Evolutionary conservation across 2,329 filamentous ascomycete genomes (phyloP).

Genomic region (Trichoderma simmonsii): DNA sequence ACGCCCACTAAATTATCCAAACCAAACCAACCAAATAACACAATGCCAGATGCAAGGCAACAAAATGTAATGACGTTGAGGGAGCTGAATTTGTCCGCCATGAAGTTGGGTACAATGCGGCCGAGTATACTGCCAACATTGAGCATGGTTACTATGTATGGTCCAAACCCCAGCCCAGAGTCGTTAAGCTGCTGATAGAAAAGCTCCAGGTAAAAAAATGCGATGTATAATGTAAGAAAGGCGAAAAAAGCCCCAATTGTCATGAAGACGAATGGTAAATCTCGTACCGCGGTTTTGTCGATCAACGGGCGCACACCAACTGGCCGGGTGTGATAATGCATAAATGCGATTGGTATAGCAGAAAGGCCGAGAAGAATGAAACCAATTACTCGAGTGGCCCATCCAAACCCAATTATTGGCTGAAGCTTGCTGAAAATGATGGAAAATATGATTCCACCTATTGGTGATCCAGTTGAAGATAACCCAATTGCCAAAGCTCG

Average conservation of each 20-base stretch:
- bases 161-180: conserved; percentile 38
- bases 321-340: conserved; percentile 38
- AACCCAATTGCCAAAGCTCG: too few relatives aligned
- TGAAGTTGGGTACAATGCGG: conserved; percentile 12
- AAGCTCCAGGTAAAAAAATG: not conserved
- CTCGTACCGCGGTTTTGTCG: not conserved
- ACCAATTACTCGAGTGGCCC: too few relatives aligned
- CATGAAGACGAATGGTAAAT: not conserved
- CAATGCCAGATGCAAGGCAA: conserved; percentile 21
- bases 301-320: not conserved
- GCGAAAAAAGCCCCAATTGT: not conserved
- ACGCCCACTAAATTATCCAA: not conserved
- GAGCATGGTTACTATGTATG: conserved; percentile 40
- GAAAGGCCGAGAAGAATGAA: too few relatives aligned
- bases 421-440: too few relatives aligned
- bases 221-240: not conserved
- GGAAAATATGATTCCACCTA: too few relatives aligned
- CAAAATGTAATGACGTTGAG: too few relatives aligned
- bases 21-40: not conserved
- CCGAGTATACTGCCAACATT: conserved; percentile 43
- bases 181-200: not conserved
- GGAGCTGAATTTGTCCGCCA: too few relatives aligned
- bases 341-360: conserved; percentile 35
- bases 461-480: too few relatives aligned
- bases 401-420: too few relatives aligned